Percentiles rank a stretch among this genome's conserved stretches.
phyloP scores from a whole-genome alignment of 2,329 filamentous ascomycete genomes.

The Penicillium griseofulvum region DNA sequence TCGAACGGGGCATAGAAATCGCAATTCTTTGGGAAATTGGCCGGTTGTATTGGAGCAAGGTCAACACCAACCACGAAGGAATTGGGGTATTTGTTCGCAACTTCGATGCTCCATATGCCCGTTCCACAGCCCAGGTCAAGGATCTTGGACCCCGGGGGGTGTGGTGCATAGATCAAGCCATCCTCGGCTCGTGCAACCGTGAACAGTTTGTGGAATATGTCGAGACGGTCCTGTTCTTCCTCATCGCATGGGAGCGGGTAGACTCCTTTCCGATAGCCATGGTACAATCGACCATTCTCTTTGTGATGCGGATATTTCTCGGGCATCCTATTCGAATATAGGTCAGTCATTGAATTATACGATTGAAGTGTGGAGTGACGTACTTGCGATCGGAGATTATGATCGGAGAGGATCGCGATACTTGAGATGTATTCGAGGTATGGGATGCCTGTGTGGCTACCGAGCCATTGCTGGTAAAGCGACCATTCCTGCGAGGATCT shows the following conservation, averaged over 20 bases:
- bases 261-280: slow-evolving; percentile 64
- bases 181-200: slow-evolving; percentile 58
- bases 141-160: slow-evolving; percentile 48
- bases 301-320: slow-evolving; percentile 48
- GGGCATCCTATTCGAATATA: slow-evolving; percentile 25
- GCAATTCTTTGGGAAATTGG: slow-evolving; percentile 69
- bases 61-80: slow-evolving; percentile 63
- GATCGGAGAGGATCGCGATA: slow-evolving; percentile 17
- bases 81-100: slow-evolving; percentile 65
- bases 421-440: slow-evolving; percentile 18
- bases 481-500: slow-evolving; percentile 18
- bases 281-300: slow-evolving; percentile 70
- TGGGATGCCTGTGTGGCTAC: slow-evolving; percentile 23
- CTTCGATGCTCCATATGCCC: slow-evolving; percentile 86
- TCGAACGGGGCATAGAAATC: slow-evolving; percentile 68
- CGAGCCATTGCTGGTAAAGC: slow-evolving; percentile 34
- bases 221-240: slow-evolving; percentile 72
- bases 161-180: slow-evolving; percentile 42
- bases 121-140: slow-evolving; percentile 78
- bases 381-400: slow-evolving; percentile 24
- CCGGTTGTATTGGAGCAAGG: slow-evolving; percentile 60
- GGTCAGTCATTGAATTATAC: not conserved
- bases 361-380: not conserved
- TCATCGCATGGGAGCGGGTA: slow-evolving; percentile 78
- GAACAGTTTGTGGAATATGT: slow-evolving; percentile 79